A percentile compares a stretch with the other conserved stretches of the same genome.
Conservation (phyloP, 805 yeast species). For the Sugiyamaella smithiae region DNA sequence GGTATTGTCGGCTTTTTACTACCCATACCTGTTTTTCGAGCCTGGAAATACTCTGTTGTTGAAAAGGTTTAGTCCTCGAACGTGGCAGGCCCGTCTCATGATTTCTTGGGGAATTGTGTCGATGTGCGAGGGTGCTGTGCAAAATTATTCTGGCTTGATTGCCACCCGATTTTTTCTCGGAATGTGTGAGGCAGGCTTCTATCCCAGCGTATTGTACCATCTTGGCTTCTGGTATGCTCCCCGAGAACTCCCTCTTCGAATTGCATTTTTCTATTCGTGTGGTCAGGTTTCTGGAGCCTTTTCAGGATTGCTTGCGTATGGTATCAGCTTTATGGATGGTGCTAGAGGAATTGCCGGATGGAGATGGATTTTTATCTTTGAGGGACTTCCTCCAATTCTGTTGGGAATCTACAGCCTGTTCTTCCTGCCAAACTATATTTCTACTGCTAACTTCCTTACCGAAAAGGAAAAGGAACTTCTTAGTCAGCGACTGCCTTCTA, state of each 20-base stretch:
- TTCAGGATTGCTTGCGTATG: slow-evolving; percentile 39
- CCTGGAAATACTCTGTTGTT: slow-evolving; percentile 38
- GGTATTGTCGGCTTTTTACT: slow-evolving; percentile 43
- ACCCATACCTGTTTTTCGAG: slow-evolving; percentile 38
- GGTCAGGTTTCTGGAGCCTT: slow-evolving; percentile 34
- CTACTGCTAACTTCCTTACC: slow-evolving; percentile 32
- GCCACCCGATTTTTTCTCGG: slow-evolving; percentile 42
- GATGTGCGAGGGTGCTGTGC: slow-evolving; percentile 37
- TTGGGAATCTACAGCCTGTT: slow-evolving; percentile 23
- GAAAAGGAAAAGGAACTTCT: slow-evolving; percentile 17
- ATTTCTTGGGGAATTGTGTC: slow-evolving; percentile 37
- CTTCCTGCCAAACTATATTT: slow-evolving; percentile 49
- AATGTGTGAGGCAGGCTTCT: slow-evolving; percentile 42
- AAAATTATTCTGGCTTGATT: slow-evolving; percentile 32
- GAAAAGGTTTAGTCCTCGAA: slow-evolving; percentile 36
- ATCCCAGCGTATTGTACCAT: slow-evolving; percentile 41
- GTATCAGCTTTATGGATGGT: slow-evolving; percentile 47
- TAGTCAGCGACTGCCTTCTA: slow-evolving; percentile 12
- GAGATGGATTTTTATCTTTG: slow-evolving; percentile 44
- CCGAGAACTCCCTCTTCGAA: slow-evolving; percentile 39
- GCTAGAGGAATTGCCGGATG: slow-evolving; percentile 35
- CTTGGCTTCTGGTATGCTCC: slow-evolving; percentile 35
- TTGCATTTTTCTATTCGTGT: slow-evolving; percentile 38
- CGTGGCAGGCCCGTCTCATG: slow-evolving; percentile 36
- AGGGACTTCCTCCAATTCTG: slow-evolving; percentile 40